Percentiles rank a stretch among this genome's conserved stretches.
phyloP scores from a whole-genome alignment of 75 land plant species.

The Isoetes taiwanensis region DNA sequence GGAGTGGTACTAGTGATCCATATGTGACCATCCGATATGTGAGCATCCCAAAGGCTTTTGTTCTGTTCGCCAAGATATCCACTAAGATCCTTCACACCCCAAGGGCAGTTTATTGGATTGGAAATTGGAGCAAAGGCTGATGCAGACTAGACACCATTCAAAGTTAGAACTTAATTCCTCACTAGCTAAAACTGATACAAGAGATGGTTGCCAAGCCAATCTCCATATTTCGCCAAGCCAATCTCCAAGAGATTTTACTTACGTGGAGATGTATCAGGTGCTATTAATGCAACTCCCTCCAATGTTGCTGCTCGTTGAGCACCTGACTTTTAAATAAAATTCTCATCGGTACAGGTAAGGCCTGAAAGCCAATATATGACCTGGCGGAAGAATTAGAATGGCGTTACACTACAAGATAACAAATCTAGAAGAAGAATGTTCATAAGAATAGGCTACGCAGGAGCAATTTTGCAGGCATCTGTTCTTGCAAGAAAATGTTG shows the following conservation, averaged over 20 bases:
- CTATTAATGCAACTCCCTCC: constrained; percentile 66
- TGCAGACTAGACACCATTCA: too few species aligned
- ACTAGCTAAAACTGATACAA: too few species aligned
- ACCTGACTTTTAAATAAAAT: constrained; percentile 81
- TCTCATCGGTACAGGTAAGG: constrained; percentile 91
- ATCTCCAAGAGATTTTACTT: too few species aligned
- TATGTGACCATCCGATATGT: constrained; percentile 89
- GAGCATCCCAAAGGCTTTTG: constrained; percentile 47
- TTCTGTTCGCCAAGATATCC: constrained; percentile 78
- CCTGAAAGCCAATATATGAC: constrained; percentile 95
- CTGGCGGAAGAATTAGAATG: too few species aligned
- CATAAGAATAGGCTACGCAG: too few species aligned
- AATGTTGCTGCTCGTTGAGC: constrained; percentile 84
- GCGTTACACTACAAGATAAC: too few species aligned
- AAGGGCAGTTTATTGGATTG: constrained; percentile 78
- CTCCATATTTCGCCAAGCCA: too few species aligned
- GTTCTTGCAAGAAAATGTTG: too few species aligned
- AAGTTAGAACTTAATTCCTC: too few species aligned
- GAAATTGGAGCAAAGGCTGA: constrained; percentile 95
- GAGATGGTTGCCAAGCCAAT: too few species aligned
- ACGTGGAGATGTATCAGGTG: constrained; percentile 96
- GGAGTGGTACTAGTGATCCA: constrained; percentile 93
- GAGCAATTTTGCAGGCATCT: too few species aligned
- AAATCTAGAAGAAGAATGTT: too few species aligned
- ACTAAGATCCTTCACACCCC: constrained; percentile 90